These are phyloP conservation scores for Russula emetica DNA, from an alignment of 768 basidiomycete species.

Conservation along the genomic window DNA sequence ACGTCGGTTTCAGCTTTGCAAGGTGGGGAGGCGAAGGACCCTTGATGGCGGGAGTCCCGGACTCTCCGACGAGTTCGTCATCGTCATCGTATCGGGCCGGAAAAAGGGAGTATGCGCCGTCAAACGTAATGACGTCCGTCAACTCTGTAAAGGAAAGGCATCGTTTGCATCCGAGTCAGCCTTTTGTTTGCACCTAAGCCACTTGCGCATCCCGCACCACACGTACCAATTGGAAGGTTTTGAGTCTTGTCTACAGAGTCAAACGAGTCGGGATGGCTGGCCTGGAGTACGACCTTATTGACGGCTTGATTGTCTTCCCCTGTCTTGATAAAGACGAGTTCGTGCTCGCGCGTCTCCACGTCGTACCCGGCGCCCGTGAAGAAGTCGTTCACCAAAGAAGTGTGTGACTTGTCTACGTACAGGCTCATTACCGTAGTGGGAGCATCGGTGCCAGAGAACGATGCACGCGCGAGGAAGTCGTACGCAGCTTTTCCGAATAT, in stretches of 20 bases:
- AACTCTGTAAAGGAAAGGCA: constrained; percentile 4
- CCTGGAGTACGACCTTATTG: constrained; percentile 3
- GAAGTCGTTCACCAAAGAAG: background rate
- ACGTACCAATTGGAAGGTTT: constrained; percentile 8
- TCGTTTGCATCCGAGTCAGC: background rate
- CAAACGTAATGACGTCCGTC: constrained; percentile 17
- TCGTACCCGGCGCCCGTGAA: constrained; percentile 11
- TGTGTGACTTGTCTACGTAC: constrained; percentile 7
- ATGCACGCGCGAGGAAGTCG: constrained; percentile 12
- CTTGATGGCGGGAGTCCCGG: background rate
- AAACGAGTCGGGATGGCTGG: constrained; percentile 5
- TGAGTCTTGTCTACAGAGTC: constrained; percentile 6
- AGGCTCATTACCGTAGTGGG: constrained; percentile 1
- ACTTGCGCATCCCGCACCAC: background rate
- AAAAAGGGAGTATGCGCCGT: constrained; percentile 21
- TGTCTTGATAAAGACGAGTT: constrained; percentile 6
- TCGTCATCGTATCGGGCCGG: constrained; percentile 16
- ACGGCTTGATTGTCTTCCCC: background rate
- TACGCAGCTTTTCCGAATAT: constrained; percentile 11
- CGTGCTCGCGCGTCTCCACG: background rate
- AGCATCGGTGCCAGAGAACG: background rate
- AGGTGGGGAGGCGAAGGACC: background rate
- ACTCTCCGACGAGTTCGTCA: background rate
- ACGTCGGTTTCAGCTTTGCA: background rate
- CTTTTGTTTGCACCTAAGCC: background rate